A percentile compares a stretch with the other conserved stretches of the same genome.
Conservation (phyloP, 257 asterid genomes). For the Striga asiatica region DNA sequence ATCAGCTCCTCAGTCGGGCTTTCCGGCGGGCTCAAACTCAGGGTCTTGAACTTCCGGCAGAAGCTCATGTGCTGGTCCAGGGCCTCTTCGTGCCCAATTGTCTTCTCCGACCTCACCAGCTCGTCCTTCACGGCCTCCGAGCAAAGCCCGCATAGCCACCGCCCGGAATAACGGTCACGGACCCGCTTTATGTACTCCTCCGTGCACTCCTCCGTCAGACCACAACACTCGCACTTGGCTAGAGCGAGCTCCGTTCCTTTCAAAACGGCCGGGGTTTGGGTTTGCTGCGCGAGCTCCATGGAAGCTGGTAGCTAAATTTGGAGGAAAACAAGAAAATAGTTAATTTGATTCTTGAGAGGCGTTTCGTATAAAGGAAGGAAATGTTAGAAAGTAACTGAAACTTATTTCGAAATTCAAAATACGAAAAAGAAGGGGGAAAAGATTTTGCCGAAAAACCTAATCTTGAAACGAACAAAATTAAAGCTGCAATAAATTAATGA, state of each 20-base stretch:
- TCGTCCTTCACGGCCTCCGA: conserved; percentile 80
- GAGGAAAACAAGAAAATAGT: neutral
- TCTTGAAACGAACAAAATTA: neutral
- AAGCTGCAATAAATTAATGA: neutral
- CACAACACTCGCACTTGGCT: conserved; percentile 70
- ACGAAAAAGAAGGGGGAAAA: no score
- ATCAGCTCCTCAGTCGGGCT: conserved; percentile 49
- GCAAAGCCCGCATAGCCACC: conserved; percentile 89
- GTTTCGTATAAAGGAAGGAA: no score
- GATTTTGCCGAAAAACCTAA: no score
- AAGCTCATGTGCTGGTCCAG: conserved; percentile 62
- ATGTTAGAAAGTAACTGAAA: no score
- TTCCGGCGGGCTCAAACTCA: conserved; percentile 39
- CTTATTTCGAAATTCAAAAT: no score
- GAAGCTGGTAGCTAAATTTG: neutral
- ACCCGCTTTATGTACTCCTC: conserved; percentile 48
- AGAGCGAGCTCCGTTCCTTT: conserved; percentile 30
- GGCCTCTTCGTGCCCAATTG: conserved; percentile 52
- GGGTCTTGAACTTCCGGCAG: conserved; percentile 41
- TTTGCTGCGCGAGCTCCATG: conserved; percentile 21
- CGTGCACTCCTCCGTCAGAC: conserved; percentile 77
- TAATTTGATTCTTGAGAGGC: no score
- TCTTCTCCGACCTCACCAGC: conserved; percentile 31
- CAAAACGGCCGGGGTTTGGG: conserved; percentile 3
- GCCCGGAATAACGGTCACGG: conserved; percentile 44